A percentile compares a stretch with the other conserved stretches of the same genome.
Evolutionary conservation across 2,329 filamentous ascomycete species (phyloP).

Genomic region (Cryphonectria japonica): DNA sequence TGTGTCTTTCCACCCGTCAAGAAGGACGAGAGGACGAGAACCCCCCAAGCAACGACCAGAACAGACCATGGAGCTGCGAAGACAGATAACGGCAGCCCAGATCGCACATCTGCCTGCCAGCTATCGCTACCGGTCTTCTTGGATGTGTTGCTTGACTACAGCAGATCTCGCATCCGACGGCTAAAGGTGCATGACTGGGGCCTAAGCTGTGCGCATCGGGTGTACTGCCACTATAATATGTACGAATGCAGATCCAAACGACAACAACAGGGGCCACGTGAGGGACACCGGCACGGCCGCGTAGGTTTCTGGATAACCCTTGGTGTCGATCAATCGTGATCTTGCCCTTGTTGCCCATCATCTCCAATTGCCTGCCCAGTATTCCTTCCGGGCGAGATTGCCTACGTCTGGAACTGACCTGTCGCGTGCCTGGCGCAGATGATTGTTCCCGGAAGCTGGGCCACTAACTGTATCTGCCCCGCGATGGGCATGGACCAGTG

Average conservation of each 20-base stretch:
- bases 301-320: background rate
- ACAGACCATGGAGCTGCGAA: background rate
- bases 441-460: background rate
- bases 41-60: background rate
- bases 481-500: background rate
- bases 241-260: slow-evolving; percentile 4
- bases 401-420: background rate
- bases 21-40: background rate
- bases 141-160: background rate
- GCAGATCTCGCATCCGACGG: slow-evolving; percentile 7
- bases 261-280: background rate
- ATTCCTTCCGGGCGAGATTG: background rate
- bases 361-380: background rate
- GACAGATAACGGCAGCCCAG: background rate
- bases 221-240: background rate
- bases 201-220: background rate
- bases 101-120: background rate
- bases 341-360: background rate
- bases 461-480: background rate
- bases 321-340: background rate
- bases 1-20: background rate
- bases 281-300: background rate
- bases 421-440: background rate
- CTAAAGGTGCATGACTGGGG: background rate
- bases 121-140: background rate